Base-by-base conservation (phyloP, 1,284 basidiomycete species). In the Cryptococcus deneoformans region DNA sequence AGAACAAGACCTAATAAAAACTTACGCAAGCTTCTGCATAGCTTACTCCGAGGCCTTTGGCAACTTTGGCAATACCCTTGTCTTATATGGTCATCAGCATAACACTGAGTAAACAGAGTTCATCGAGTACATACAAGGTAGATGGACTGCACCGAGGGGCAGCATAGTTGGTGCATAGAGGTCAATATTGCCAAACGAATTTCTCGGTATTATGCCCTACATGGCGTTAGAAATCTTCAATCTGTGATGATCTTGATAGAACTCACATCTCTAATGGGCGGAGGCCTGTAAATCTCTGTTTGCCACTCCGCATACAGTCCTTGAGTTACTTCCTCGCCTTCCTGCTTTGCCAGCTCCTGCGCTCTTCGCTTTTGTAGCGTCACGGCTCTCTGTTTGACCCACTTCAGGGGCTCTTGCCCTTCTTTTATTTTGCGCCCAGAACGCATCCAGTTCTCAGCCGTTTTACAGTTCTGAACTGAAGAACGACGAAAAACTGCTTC, bases 161-260 rank as follows among this genome's bases (percentile, higher is more conserved):
- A 99, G 82, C 95, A 99, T 99, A 1, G 89, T 87, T 29, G 92
- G 89, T 5, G 90, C 90, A 74, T 96, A 99, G 35, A 99, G 79
- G 78, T 99, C 95, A 62, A 99, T 90, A 73, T 98, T 98, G 20
- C 96, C 96, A 73, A 96, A 99, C 60, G 88, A 85, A 68, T 99
- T 99, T 77, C 89, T 94, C 5, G 93, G 93, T 42, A 99, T 85
- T 71, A 85, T 86, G 20, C 96, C 95, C 89, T 97, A 67, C 20
- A 5, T 2, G 60, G 51, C 53, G 46, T 42, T 11, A 5, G 37
- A 11, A 3, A 37, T 80, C 86, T 77, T 61, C 93, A 92, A 76
- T 95, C 84, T 50, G 87, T 76, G 40, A 99, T 85, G 1, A 29
- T 29, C 5, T 29, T 3, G 40, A 5, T n/a, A 9, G 3, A 35